A percentile compares a stretch with the other conserved stretches of the same genome.
Evolutionary conservation across 345 rosid genomes (phyloP).

Genomic region (Eucalyptus tenuipes): DNA sequence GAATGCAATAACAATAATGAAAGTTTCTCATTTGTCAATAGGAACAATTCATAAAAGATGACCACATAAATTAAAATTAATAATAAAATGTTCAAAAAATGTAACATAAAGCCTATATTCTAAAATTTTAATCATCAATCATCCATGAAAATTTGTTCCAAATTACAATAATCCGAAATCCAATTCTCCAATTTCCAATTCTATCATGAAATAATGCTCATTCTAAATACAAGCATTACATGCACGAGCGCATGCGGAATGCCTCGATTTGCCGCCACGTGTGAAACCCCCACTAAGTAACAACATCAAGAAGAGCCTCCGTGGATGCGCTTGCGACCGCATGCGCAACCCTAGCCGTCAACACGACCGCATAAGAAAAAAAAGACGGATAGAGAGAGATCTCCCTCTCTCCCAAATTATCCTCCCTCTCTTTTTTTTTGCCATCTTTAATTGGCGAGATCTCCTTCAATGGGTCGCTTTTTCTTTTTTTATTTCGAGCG

Average conservation of each 20-base stretch:
- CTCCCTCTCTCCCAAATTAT: background rate
- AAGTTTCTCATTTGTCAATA: no score
- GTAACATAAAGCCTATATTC: no score
- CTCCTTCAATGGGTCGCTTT: background rate
- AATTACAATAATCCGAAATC: no score
- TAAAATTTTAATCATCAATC: rapidly evolving
- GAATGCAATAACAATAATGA: no score
- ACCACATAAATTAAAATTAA: no score
- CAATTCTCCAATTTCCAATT: no score
- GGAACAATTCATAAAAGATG: no score
- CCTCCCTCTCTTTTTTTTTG: background rate
- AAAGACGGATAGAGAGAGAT: no score
- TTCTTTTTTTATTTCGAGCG: background rate
- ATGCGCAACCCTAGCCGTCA: slow-evolving; percentile 31
- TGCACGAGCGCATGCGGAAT: background rate
- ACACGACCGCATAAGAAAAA: background rate
- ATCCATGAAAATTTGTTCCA: no score
- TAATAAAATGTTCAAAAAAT: no score
- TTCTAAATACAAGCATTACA: background rate
- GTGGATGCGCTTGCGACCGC: slow-evolving; percentile 2
- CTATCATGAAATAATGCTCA: no score
- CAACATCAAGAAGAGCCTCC: background rate
- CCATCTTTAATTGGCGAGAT: background rate
- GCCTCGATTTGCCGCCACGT: background rate
- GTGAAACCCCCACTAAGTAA: background rate